Percentiles rank a stretch among this genome's conserved stretches.
Conservation (phyloP, 495 filamentous ascomycete genomes). For the Jackrogersella minutella region DNA sequence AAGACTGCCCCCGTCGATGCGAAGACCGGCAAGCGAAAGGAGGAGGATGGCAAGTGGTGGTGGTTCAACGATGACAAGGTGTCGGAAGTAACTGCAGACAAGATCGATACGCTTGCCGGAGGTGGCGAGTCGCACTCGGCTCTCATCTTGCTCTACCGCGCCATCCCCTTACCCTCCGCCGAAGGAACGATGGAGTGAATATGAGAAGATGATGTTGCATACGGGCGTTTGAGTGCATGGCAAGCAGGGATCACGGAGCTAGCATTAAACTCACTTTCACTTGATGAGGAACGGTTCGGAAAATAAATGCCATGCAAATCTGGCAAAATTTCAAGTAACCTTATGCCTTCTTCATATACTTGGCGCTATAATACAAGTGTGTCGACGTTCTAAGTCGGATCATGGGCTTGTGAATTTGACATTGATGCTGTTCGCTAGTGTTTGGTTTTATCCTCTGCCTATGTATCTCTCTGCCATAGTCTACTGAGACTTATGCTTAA, state of each 20-base stretch:
- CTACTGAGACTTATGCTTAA: background rate
- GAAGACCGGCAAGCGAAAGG: constrained; percentile 72
- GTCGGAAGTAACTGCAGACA: constrained; percentile 87
- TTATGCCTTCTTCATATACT: background rate
- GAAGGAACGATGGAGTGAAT: constrained; percentile 51
- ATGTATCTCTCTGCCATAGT: background rate
- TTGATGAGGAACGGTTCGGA: constrained; percentile 29
- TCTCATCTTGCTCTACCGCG: constrained; percentile 89
- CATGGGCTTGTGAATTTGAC: background rate
- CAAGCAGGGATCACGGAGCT: constrained; percentile 22
- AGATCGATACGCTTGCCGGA: constrained; percentile 88
- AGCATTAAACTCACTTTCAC: constrained; percentile 40
- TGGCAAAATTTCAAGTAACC: background rate
- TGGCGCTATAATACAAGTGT: background rate
- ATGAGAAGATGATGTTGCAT: constrained; percentile 17
- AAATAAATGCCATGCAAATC: constrained; percentile 24
- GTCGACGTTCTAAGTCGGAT: background rate
- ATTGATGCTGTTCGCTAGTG: background rate
- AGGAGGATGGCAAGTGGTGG: constrained; percentile 96
- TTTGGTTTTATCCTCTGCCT: background rate
- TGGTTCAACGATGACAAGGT: constrained; percentile 99
- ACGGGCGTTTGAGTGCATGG: constrained; percentile 35
- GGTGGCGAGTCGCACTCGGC: constrained; percentile 97
- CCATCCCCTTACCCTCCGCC: constrained; percentile 68
- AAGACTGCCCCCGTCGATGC: constrained; percentile 75